phyloP scores from a whole-genome alignment of 345 rosid genomes.

The Eucalyptus coolabah region DNA sequence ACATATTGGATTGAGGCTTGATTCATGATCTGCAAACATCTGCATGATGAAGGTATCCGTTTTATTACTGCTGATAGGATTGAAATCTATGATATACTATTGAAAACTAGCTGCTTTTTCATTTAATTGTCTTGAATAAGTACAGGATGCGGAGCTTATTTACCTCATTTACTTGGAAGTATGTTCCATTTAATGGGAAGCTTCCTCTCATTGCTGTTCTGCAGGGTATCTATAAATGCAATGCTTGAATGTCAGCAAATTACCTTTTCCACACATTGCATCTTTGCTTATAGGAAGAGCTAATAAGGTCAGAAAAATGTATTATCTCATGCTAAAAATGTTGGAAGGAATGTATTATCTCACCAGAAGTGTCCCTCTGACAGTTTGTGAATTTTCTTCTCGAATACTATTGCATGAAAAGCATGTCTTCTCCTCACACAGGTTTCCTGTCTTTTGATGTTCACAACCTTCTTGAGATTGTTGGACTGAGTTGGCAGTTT shows the following conservation, averaged over 20 bases:
- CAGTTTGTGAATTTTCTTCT: constrained; percentile 62
- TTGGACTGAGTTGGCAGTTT: constrained; percentile 64
- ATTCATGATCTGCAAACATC: constrained; percentile 82
- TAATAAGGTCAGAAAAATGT: not conserved
- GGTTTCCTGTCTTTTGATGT: constrained; percentile 28
- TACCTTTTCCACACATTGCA: not conserved
- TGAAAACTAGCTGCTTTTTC: not conserved
- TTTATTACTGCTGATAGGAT: not conserved
- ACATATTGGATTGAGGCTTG: constrained; percentile 64
- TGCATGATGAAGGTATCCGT: constrained; percentile 10
- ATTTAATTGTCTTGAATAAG: not conserved
- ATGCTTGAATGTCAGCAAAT: constrained; percentile 1
- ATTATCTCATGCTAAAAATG: not conserved
- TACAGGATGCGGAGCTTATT: not conserved
- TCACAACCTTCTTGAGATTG: constrained; percentile 44
- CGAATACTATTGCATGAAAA: constrained; percentile 58
- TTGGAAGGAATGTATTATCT: constrained; percentile 4
- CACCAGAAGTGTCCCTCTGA: constrained; percentile 87
- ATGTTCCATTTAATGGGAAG: constrained; percentile 88
- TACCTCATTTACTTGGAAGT: constrained; percentile 95
- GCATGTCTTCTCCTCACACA: constrained; percentile 63
- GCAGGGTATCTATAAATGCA: constrained; percentile 66
- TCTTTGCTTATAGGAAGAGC: not conserved
- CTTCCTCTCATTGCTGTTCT: constrained; percentile 96
- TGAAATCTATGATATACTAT: not conserved